Evolutionary conservation across 2,329 filamentous ascomycete genomes (phyloP).

Genomic region (Aspergillus flavus): DNA sequence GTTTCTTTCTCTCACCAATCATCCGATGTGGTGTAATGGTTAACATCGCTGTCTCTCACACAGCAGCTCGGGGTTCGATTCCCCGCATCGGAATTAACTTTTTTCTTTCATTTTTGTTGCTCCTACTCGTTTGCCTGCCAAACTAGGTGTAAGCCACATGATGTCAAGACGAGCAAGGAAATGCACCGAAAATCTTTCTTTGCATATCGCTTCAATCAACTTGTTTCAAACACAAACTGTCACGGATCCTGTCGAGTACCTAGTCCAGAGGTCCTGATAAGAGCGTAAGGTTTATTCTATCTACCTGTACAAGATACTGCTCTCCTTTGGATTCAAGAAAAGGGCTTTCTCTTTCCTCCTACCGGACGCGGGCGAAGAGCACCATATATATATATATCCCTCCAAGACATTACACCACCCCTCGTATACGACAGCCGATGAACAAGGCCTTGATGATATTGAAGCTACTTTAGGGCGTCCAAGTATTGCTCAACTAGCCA

Average conservation of each 20-base stretch:
- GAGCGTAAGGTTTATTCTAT: too few relatives aligned
- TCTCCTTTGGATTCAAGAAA: too few relatives aligned
- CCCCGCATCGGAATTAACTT: slow-evolving; percentile 1
- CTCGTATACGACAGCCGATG: not conserved
- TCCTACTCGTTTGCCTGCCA: not conserved
- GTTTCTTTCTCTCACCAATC: fast-evolving
- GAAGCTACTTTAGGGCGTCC: not conserved
- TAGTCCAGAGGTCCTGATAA: not conserved
- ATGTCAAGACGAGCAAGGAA: too few relatives aligned
- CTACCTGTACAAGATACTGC: too few relatives aligned
- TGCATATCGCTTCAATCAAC: too few relatives aligned
- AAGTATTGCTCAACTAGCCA: not conserved
- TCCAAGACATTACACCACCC: not conserved
- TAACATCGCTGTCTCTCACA: slow-evolving; percentile 8
- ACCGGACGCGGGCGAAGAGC: not conserved
- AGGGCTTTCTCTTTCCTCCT: not conserved
- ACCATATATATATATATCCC: not conserved
- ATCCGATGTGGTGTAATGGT: slow-evolving; percentile 6
- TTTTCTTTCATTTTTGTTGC: not conserved
- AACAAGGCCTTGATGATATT: not conserved
- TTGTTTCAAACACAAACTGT: too few relatives aligned
- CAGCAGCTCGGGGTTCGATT: slow-evolving; percentile 8
- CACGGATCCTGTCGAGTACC: too few relatives aligned
- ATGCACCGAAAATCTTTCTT: too few relatives aligned
- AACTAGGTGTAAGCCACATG: too few relatives aligned